These are phyloP conservation scores for Sporobolomyces pararoseus DNA, from an alignment of 768 basidiomycete genomes.

Conservation along the genomic window DNA sequence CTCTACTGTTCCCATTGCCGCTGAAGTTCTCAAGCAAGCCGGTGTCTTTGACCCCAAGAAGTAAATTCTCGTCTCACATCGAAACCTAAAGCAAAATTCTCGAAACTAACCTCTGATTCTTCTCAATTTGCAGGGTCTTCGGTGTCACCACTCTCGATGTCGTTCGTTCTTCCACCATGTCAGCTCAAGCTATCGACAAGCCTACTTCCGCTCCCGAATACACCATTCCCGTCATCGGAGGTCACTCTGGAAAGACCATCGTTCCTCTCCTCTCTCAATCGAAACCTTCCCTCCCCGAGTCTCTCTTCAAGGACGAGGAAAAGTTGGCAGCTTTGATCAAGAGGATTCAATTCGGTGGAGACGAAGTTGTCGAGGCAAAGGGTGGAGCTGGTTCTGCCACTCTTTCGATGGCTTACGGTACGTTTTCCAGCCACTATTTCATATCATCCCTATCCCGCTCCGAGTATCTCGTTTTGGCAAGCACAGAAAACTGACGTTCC, in stretches of 20 bases:
- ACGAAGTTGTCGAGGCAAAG: slow-evolving; percentile 98
- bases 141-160: slow-evolving; percentile 96
- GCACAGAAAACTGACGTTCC: too few relatives aligned
- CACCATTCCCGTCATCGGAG: slow-evolving; percentile 82
- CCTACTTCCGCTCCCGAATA: slow-evolving; percentile 60
- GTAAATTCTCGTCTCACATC: slow-evolving; percentile 52
- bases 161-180: slow-evolving; percentile 94
- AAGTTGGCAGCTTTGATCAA: slow-evolving; percentile 63
- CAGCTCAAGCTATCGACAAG: slow-evolving; percentile 63
- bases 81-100: neutral
- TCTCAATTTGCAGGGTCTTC: slow-evolving; percentile 62
- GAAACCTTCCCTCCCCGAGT: slow-evolving; percentile 61
- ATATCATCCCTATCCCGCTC: too few relatives aligned
- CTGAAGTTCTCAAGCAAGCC: slow-evolving; percentile 88
- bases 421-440: neutral
- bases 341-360: slow-evolving; percentile 91
- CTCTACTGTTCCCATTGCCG: slow-evolving; percentile 96
- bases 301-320: slow-evolving; percentile 52
- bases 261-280: slow-evolving; percentile 90
- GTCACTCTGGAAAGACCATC: slow-evolving; percentile 91
- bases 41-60: slow-evolving; percentile 86
- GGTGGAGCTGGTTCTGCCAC: slow-evolving; percentile 88
- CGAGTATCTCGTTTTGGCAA: too few relatives aligned
- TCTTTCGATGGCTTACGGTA: slow-evolving; percentile 53
- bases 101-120: neutral